Base-by-base conservation (phyloP, 2,329 filamentous ascomycete species). In the Aspergillus sp. region DNA sequence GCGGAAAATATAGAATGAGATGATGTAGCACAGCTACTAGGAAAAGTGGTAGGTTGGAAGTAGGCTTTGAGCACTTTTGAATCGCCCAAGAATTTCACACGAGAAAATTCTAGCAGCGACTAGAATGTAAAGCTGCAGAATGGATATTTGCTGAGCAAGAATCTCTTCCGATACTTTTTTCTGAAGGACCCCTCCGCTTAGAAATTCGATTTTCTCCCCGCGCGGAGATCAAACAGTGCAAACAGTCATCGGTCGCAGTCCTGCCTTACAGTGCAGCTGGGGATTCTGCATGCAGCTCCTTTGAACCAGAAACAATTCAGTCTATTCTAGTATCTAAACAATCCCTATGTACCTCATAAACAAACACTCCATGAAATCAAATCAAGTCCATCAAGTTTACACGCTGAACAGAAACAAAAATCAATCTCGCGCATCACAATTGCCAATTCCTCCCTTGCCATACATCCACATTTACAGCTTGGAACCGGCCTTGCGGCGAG, bases 401-500 rank as follows among this genome's bases (percentile, higher is more conserved):
- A 42, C 36, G 36, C 36, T 42, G 36, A 42, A 42, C 16, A n/a
- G 16, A 42, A 42, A 42, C n/a, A 57, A 58, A 42, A 61, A 49
- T 18, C n/a, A 20, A 52, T 18, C 52, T 32, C 22, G 16, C 12
- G 20, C 29, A 50, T 54, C 24, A 31, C 9, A 51, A 22, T 12
- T 4, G 49, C 20, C 24, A 29, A 51, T 10, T 51, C 24, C 16
- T 47, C 4, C 3, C 12, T 49, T 49, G 10, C 4, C 12, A 16
- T 20, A 20, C 12, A 55, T 22, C 14, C 42, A 10, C 20, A 6
- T 49, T 55, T 75, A 93, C 68, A 94, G 71, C 80, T 87, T 93
- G 11, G 87, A 80, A 0, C 88, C 88, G 61, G 83, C 78, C 66
- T 83, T 82, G 71, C 85, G 85, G 71, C 88, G 84, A 60, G 81